Conservation (phyloP, 1,284 basidiomycete species). For the Serendipita sp. region DNA sequence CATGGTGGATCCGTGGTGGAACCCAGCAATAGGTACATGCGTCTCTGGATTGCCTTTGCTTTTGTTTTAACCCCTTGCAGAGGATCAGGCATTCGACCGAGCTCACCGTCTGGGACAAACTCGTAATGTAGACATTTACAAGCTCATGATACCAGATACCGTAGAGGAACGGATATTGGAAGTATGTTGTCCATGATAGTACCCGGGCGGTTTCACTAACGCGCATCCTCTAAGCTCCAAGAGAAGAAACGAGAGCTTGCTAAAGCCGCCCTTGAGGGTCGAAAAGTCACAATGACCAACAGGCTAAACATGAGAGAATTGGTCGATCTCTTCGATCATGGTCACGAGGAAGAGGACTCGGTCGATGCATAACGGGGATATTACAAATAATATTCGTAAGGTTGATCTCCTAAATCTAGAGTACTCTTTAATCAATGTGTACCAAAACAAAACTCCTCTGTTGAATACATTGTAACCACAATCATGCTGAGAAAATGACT, state of each 20-base stretch:
- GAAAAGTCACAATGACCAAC: conserved; percentile 65
- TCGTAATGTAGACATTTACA: conserved; percentile 81
- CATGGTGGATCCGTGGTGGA: conserved; percentile 92
- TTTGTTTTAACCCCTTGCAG: conserved; percentile 7
- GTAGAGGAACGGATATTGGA: conserved; percentile 81
- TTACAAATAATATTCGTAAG: not conserved
- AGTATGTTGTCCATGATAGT: conserved; percentile 25
- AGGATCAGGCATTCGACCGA: conserved; percentile 90
- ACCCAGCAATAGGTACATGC: conserved; percentile 57
- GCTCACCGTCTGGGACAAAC: conserved; percentile 83
- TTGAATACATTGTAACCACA: no score
- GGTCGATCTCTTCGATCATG: conserved; percentile 57
- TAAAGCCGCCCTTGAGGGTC: conserved; percentile 73
- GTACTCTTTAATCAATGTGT: no score
- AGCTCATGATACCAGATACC: conserved; percentile 77
- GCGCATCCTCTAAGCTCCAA: conserved; percentile 41
- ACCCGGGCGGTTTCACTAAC: not conserved
- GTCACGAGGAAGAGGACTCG: conserved; percentile 30
- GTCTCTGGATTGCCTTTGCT: not conserved
- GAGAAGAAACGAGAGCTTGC: conserved; percentile 78
- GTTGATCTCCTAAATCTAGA: no score
- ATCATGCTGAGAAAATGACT: no score
- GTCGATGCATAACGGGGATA: not conserved
- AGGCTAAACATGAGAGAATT: conserved; percentile 76
- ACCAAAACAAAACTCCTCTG: no score